These are phyloP conservation scores for Boletus pseudo-olivaceus DNA, from an alignment of 768 basidiomycete genomes.

Conservation along the genomic window DNA sequence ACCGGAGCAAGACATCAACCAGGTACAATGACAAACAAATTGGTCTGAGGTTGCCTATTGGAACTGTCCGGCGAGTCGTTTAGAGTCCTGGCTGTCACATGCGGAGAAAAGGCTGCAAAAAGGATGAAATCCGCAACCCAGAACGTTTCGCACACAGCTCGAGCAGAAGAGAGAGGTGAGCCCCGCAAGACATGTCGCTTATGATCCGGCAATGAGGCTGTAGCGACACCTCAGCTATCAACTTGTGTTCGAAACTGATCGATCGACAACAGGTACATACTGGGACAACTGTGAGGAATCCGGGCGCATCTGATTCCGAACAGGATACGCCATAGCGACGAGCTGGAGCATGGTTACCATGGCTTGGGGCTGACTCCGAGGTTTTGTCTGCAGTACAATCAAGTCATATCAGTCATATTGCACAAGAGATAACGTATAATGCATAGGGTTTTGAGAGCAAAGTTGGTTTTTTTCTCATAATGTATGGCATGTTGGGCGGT, in stretches of 20 bases:
- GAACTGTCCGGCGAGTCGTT: slow-evolving; percentile 5
- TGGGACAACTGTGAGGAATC: background rate
- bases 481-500: background rate
- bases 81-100: slow-evolving; percentile 14
- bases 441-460: background rate
- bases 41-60: slow-evolving; percentile 13
- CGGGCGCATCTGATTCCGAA: background rate
- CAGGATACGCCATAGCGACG: slow-evolving; percentile 16
- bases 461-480: background rate
- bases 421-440: background rate
- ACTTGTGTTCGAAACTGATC: background rate
- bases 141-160: slow-evolving; percentile 5
- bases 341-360: slow-evolving; percentile 8
- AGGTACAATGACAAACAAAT: slow-evolving; percentile 20
- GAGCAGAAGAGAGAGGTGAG: background rate
- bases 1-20: slow-evolving; percentile 16
- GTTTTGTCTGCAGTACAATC: background rate
- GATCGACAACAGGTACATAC: background rate
- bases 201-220: background rate
- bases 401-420: background rate
- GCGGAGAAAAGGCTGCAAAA: slow-evolving; percentile 14
- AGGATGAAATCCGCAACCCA: slow-evolving; percentile 1
- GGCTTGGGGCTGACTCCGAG: background rate
- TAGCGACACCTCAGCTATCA: background rate
- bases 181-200: background rate